Percentiles rank a stretch among this genome's conserved stretches.
Evolutionary conservation across 192 early-diverging fungal genomes (phyloP).

Genomic region (Linnemannia hyalina): DNA sequence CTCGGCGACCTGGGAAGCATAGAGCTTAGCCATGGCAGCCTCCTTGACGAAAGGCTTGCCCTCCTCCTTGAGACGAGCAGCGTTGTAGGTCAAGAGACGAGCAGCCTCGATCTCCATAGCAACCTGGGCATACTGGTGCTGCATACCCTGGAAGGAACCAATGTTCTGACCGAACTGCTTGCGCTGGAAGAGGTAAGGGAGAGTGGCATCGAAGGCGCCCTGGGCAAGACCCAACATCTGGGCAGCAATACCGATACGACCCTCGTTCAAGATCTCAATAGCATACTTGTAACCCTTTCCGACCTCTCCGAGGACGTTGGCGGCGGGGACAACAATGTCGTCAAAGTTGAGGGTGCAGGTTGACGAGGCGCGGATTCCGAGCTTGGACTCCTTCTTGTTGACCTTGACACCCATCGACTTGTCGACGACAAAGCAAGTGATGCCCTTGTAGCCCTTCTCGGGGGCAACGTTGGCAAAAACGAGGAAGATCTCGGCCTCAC

Average conservation of each 20-base stretch:
- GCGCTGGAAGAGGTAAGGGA: slow-evolving; percentile 95
- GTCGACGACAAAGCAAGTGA: slow-evolving; percentile 97
- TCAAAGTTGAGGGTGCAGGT: slow-evolving; percentile 97
- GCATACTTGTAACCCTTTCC: slow-evolving; percentile 99
- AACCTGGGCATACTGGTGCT: slow-evolving; percentile 79
- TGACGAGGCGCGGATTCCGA: slow-evolving; percentile 96
- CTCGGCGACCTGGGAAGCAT: slow-evolving; percentile 95
- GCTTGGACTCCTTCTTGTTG: slow-evolving; percentile 97
- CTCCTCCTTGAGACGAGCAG: slow-evolving; percentile 94
- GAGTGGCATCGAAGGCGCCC: slow-evolving; percentile 88
- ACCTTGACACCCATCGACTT: slow-evolving; percentile 92
- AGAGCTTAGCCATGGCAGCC: slow-evolving; percentile 99
- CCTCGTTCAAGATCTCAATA: slow-evolving; percentile 98
- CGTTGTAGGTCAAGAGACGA: slow-evolving; percentile 96
- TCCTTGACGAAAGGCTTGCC: slow-evolving; percentile 93
- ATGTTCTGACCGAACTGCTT: slow-evolving; percentile 92
- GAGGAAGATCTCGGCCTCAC: slow-evolving; percentile 94
- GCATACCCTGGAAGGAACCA: slow-evolving; percentile 86
- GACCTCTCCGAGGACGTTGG: slow-evolving; percentile 92
- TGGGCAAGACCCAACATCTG: slow-evolving; percentile 98
- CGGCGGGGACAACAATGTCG: slow-evolving; percentile 86
- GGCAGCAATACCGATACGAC: slow-evolving; percentile 97
- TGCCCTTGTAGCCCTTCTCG: slow-evolving; percentile 94
- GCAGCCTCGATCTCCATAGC: slow-evolving; percentile 97
- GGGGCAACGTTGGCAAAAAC: slow-evolving; percentile 99